phyloP scores from a whole-genome alignment of 345 rosid species.

The Hibiscus tridactylites region DNA sequence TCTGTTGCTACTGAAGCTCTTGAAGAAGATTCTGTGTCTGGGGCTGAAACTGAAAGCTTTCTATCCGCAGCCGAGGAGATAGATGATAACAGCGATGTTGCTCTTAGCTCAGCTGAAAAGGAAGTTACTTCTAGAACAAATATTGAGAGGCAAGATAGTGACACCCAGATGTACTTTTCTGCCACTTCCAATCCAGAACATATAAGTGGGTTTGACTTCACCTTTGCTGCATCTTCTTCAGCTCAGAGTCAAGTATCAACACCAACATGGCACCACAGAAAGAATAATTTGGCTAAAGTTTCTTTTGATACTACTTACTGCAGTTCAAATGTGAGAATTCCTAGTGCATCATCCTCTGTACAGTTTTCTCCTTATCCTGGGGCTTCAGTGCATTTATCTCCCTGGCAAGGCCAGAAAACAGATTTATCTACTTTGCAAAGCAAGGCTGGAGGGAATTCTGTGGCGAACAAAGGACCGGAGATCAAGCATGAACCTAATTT shows the following conservation, averaged over 20 bases:
- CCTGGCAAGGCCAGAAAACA: slow-evolving; percentile 31
- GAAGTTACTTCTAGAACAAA: slow-evolving; percentile 53
- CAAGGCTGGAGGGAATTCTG: slow-evolving; percentile 28
- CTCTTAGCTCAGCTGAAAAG: slow-evolving; percentile 42
- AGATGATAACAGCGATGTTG: slow-evolving; percentile 40
- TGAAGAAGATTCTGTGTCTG: slow-evolving; percentile 46
- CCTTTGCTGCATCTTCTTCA: slow-evolving; percentile 60
- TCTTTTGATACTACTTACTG: slow-evolving; percentile 20
- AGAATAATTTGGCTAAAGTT: slow-evolving; percentile 32
- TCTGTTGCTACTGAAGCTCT: slow-evolving; percentile 30
- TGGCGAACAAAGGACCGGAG: slow-evolving; percentile 31
- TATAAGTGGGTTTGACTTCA: slow-evolving; percentile 46
- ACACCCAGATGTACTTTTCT: slow-evolving; percentile 21
- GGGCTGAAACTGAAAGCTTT: slow-evolving; percentile 84
- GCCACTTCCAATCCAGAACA: slow-evolving; percentile 31
- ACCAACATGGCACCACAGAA: slow-evolving; percentile 29
- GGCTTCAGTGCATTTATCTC: slow-evolving; percentile 31
- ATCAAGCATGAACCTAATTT: slow-evolving; percentile 34
- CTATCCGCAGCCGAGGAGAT: slow-evolving; percentile 80
- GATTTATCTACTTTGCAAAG: slow-evolving; percentile 23
- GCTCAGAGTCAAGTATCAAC: slow-evolving; percentile 23
- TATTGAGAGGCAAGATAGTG: slow-evolving; percentile 40
- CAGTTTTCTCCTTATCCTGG: slow-evolving; percentile 32
- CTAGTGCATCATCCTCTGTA: slow-evolving; percentile 29
- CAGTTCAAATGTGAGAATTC: slow-evolving; percentile 22